Evolutionary conservation across 2,329 filamentous ascomycete genomes (phyloP).

Genomic region (Exophiala lecanii-corni): DNA sequence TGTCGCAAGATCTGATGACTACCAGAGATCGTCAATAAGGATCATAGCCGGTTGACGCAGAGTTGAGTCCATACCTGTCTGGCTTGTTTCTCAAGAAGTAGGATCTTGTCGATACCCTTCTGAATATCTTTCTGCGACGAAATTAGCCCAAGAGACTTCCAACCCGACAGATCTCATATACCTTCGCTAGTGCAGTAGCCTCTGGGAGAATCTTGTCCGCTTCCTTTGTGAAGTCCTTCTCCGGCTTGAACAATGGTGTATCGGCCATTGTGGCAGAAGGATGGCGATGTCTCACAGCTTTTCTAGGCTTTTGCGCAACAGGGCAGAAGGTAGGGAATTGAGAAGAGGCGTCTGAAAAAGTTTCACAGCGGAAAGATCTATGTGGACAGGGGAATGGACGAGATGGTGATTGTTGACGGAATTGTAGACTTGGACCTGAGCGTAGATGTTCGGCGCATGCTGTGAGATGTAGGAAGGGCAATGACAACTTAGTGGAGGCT

Average conservation of each 20-base stretch:
- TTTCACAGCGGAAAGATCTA: too few species aligned
- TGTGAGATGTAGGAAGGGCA: too few species aligned
- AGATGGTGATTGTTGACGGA: too few species aligned
- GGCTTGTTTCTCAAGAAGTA: slow-evolving; percentile 89
- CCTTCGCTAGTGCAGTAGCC: slow-evolving; percentile 83
- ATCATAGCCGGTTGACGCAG: slow-evolving; percentile 10
- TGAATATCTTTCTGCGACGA: slow-evolving; percentile 59
- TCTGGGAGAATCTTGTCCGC: slow-evolving; percentile 87
- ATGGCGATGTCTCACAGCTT: too few species aligned
- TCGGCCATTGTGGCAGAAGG: slow-evolving; percentile 66
- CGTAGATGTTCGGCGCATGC: too few species aligned
- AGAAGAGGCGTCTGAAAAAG: too few species aligned
- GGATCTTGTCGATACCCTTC: slow-evolving; percentile 88
- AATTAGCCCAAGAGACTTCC: too few species aligned
- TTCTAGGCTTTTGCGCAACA: too few species aligned
- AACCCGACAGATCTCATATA: slow-evolving; percentile 42
- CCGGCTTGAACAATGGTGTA: slow-evolving; percentile 74
- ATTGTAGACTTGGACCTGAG: too few species aligned
- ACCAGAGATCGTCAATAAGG: slow-evolving; percentile 20
- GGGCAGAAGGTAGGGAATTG: too few species aligned
- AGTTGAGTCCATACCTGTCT: slow-evolving; percentile 65
- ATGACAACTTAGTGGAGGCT: too few species aligned
- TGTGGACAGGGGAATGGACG: too few species aligned
- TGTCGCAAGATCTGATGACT: slow-evolving; percentile 93
- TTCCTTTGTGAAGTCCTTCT: slow-evolving; percentile 98